These are phyloP conservation scores for Yamadazyma taylorii DNA, from an alignment of 1,139 yeast genomes.

Conservation along the genomic window DNA sequence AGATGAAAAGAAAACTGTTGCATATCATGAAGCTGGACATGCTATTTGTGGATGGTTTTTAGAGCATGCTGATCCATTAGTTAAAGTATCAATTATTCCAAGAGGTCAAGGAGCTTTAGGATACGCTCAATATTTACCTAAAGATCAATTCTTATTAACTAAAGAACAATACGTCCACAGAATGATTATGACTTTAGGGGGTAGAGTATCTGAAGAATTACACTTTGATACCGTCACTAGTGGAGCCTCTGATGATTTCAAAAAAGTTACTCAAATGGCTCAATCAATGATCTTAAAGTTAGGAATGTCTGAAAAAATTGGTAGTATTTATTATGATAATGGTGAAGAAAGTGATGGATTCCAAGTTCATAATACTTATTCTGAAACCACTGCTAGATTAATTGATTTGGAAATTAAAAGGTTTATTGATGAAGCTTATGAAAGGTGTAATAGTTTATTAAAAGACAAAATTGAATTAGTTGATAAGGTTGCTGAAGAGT, in stretches of 20 bases:
- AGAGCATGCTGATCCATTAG: conserved; percentile 71
- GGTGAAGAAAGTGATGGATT: conserved; percentile 44
- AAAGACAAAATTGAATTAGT: conserved; percentile 61
- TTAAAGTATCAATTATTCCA: conserved; percentile 80
- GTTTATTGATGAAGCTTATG: conserved; percentile 53
- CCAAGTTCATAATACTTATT: conserved; percentile 66
- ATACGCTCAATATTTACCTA: conserved; percentile 80
- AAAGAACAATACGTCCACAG: conserved; percentile 68
- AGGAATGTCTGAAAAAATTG: conserved; percentile 74
- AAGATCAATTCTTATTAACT: conserved; percentile 67
- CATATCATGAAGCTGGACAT: conserved; percentile 84
- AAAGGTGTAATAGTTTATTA: conserved; percentile 54
- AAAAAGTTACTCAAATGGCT: conserved; percentile 76
- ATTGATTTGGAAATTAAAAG: conserved; percentile 69
- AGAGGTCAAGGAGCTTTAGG: conserved; percentile 86
- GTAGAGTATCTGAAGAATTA: conserved; percentile 75
- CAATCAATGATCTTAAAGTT: conserved; percentile 73
- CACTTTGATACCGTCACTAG: conserved; percentile 77
- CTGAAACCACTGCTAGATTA: conserved; percentile 64
- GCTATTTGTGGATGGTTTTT: conserved; percentile 80
- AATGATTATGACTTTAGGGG: conserved; percentile 81
- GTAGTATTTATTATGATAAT: conserved; percentile 54
- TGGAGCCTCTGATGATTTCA: conserved; percentile 82
- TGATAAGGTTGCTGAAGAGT: conserved; percentile 67
- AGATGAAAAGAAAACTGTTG: conserved; percentile 72